phyloP scores from a whole-genome alignment of 2,329 filamentous ascomycete genomes.

The Colletotrichum incanum region DNA sequence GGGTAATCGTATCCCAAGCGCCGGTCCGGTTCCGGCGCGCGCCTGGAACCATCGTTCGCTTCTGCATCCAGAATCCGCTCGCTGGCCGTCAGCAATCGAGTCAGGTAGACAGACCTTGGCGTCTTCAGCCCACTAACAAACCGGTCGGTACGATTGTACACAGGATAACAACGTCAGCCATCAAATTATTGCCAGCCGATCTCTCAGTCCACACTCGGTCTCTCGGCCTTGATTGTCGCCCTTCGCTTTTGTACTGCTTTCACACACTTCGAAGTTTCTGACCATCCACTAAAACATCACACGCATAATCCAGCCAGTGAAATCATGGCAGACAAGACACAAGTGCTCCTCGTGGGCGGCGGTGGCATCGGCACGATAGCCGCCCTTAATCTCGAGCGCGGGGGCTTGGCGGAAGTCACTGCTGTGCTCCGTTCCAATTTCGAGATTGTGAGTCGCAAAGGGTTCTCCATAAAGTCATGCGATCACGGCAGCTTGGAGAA shows the following conservation, averaged over 20 bases:
- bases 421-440: constrained; percentile 72
- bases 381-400: constrained; percentile 67
- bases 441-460: constrained; percentile 59
- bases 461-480: constrained; percentile 69
- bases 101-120: too few species aligned
- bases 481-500: constrained; percentile 66
- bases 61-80: too few species aligned
- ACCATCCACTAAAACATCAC: too few species aligned
- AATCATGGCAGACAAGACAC: constrained; percentile 48
- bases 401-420: constrained; percentile 67
- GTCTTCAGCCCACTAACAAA: too few species aligned
- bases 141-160: background rate
- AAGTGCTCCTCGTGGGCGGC: constrained; percentile 67
- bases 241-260: background rate
- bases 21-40: constrained; percentile 12
- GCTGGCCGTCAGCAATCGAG: too few species aligned
- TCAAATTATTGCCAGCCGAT: background rate
- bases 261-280: background rate
- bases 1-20: background rate
- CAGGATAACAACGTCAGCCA: background rate
- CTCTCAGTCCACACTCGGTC: background rate
- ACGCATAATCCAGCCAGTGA: background rate
- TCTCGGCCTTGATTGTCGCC: background rate
- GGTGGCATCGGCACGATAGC: constrained; percentile 72
- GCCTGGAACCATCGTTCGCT: too few species aligned